Percentiles rank a stretch among this genome's conserved stretches.
Evolutionary conservation across 768 basidiomycete genomes (phyloP).

Genomic region (Mycena rebaudengoi): DNA sequence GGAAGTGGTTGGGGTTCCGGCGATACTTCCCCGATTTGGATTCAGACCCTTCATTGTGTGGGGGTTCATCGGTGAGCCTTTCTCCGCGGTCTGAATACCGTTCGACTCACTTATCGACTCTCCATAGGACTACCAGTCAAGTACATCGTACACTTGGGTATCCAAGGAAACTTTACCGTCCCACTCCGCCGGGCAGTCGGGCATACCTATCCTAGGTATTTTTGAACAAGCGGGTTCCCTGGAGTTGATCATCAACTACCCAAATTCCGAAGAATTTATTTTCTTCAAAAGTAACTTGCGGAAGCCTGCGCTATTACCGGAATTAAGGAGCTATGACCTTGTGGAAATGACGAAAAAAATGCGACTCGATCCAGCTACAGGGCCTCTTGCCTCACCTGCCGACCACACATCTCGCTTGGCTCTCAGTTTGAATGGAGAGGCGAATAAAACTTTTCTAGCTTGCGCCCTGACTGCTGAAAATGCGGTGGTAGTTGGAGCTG

Average conservation of each 20-base stretch:
- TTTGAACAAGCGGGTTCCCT: not conserved
- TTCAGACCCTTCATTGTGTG: no score
- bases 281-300: not conserved
- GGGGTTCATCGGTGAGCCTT: no score
- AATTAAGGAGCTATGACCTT: not conserved
- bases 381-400: not conserved
- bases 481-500: not conserved
- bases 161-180: no score
- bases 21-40: no score
- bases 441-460: not conserved
- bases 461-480: not conserved
- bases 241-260: not conserved
- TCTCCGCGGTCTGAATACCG: no score
- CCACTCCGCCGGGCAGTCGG: no score
- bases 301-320: not conserved
- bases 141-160: no score
- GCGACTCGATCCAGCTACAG: conserved; percentile 1
- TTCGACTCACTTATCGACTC: no score
- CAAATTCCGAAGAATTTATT: not conserved
- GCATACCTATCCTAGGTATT: conserved; percentile 16
- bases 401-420: not conserved
- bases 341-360: conserved; percentile 12
- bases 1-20: no score
- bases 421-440: not conserved
- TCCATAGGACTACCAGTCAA: no score